Base-by-base conservation (phyloP, 441 rosid genomes). In the Syzygium malaccense region DNA sequence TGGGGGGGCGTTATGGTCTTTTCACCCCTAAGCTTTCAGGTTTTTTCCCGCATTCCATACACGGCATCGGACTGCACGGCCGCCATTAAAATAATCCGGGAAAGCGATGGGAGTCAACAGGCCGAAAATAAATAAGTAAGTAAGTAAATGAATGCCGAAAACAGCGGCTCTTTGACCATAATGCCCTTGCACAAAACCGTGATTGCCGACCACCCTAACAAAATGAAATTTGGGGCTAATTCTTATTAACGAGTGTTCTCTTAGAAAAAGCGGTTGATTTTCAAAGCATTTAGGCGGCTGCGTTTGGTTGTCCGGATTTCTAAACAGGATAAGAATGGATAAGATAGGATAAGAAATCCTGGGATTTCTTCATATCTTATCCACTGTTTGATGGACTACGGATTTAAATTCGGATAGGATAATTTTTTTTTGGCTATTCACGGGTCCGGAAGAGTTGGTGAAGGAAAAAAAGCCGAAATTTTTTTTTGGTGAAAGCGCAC, bases 1-100 rank as follows among this genome's bases (percentile, higher is more conserved):
- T 1, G 14, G 4, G 3, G 75, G 79, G 49, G 17, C 23, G 51
- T 71, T 71, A 71, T 37, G n/a, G 83, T 71, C 83, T 71, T 71
- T 71, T 37, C 14, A 0, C 3, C 5, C 14, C 26, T 0, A 1
- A 11, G 18, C 1, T 20, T 20, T 71, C 41, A 10, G 28, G 49
- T 20, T 20, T 71, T 71, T 37, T 71, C 13, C 20, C 17, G 17
- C 45, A 10, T 8, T 4, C 11, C 75, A 45, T 17, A 8, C 41
- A 2, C 41, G 41, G 17, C 41, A 20, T 11, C 37, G 49, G 80
- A 13, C 51, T 8, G 83, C 51, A 23, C 51, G 51, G 49, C n/a
- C 48, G 48, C 2, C 48, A 2, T 37, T 37, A 37, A 11, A 37
- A 37, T 23, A 37, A 71, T 71, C 6, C 51, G 14, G 9, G 51